A percentile compares a stretch with the other conserved stretches of the same genome.
Evolutionary conservation across 2,329 filamentous ascomycete species (phyloP).

Genomic region (Xylariaceae sp.): DNA sequence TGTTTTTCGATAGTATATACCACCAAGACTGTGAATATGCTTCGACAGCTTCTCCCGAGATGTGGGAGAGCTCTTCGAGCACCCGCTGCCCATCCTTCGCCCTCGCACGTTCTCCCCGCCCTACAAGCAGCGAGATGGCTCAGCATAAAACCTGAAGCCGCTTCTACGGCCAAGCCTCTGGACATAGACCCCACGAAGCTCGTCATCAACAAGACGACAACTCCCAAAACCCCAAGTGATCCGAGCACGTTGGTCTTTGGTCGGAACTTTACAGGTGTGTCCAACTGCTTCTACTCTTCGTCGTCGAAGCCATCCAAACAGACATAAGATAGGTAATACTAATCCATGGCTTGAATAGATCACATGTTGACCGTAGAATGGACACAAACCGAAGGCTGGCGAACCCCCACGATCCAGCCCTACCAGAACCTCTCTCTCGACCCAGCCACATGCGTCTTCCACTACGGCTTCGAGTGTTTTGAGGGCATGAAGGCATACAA

Average conservation of each 20-base stretch:
- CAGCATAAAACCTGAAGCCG: slow-evolving; percentile 60
- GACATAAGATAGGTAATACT: background rate
- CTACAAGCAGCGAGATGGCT: slow-evolving; percentile 52
- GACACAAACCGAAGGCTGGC: slow-evolving; percentile 85
- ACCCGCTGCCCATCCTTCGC: slow-evolving; percentile 39
- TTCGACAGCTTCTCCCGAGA: slow-evolving; percentile 53
- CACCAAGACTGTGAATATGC: slow-evolving; percentile 44
- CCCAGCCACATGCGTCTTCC: slow-evolving; percentile 94
- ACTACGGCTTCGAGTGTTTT: slow-evolving; percentile 98
- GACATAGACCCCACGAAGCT: slow-evolving; percentile 82
- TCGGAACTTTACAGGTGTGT: slow-evolving; percentile 82
- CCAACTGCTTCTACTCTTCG: too few species aligned
- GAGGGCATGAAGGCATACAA: slow-evolving; percentile 99
- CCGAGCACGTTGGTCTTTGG: slow-evolving; percentile 89
- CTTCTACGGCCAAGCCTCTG: slow-evolving; percentile 60
- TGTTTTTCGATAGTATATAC: too few species aligned
- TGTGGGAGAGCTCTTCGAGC: slow-evolving; percentile 47
- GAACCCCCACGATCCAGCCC: slow-evolving; percentile 80
- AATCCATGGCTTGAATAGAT: slow-evolving; percentile 60
- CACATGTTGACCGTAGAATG: slow-evolving; percentile 98
- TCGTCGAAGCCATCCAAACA: background rate
- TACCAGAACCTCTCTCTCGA: slow-evolving; percentile 98
- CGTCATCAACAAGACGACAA: slow-evolving; percentile 73
- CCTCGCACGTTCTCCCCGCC: slow-evolving; percentile 43
- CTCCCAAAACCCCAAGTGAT: slow-evolving; percentile 76